phyloP scores from a whole-genome alignment of 768 basidiomycete species.

The Mycena albidolilacea region DNA sequence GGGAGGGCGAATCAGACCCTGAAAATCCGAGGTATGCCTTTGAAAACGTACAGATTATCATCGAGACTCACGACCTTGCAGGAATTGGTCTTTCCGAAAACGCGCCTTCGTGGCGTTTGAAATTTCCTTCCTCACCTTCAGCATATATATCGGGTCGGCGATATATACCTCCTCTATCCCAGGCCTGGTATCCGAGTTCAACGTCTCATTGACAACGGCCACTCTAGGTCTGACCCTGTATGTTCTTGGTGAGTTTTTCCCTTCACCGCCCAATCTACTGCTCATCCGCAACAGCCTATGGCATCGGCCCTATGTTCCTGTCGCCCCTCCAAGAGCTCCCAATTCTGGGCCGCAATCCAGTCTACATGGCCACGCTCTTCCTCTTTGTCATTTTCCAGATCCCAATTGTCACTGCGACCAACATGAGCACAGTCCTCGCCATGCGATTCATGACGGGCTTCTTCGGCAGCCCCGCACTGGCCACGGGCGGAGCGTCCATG shows the following conservation, averaged over 20 bases:
- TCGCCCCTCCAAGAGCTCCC: conserved; percentile 40
- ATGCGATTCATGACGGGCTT: conserved; percentile 36
- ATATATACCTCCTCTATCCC: conserved; percentile 6
- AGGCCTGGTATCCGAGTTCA: not conserved
- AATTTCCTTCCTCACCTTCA: conserved; percentile 12
- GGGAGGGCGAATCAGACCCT: conserved; percentile 44
- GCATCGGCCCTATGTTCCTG: conserved; percentile 25
- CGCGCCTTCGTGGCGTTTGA: conserved; percentile 24
- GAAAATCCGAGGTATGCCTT: conserved; percentile 45
- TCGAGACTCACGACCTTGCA: conserved; percentile 21
- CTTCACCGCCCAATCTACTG: conserved; percentile 27
- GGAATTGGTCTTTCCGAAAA: conserved; percentile 49
- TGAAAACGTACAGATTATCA: not conserved
- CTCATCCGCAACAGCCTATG: not conserved
- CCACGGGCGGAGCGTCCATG: conserved; percentile 42
- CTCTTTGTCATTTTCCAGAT: no score
- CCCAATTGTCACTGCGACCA: conserved; percentile 42
- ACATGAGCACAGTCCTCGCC: conserved; percentile 48
- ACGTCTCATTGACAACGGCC: not conserved
- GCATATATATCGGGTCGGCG: not conserved
- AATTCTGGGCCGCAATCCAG: conserved; percentile 25
- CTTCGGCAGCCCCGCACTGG: conserved; percentile 50
- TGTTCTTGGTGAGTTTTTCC: not conserved
- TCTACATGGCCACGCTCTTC: no score
- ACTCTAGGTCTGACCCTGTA: not conserved